Evolutionary conservation across 1,284 basidiomycete species (phyloP).

Genomic region (Fomitopsis palustris): DNA sequence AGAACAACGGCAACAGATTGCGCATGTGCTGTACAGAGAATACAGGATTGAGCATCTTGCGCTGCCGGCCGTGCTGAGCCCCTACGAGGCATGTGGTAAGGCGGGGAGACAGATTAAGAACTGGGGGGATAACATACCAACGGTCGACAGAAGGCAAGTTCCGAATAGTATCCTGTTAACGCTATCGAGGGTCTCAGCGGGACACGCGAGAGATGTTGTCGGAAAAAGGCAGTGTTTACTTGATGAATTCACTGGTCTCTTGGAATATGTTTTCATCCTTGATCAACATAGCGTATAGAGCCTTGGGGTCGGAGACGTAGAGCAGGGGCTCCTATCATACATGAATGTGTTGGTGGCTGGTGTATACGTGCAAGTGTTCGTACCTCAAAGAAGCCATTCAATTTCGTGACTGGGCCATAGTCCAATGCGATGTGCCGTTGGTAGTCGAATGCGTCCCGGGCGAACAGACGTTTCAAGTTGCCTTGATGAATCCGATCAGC

Average conservation of each 20-base stretch:
- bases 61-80: slow-evolving; percentile 15
- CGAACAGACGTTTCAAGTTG: not conserved
- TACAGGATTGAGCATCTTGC: slow-evolving; percentile 25
- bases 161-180: not conserved
- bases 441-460: slow-evolving; percentile 3
- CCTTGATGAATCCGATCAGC: not conserved
- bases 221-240: no score
- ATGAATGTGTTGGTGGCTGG: not conserved
- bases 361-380: not conserved
- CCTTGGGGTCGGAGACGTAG: slow-evolving; percentile 8
- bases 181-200: not conserved
- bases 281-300: slow-evolving; percentile 4
- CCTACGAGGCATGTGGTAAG: slow-evolving; percentile 2
- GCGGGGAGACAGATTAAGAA: not conserved
- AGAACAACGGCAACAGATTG: slow-evolving; percentile 20
- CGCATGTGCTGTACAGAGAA: slow-evolving; percentile 24
- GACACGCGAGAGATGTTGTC: no score
- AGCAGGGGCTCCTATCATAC: slow-evolving; percentile 5
- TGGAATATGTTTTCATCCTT: slow-evolving; percentile 6
- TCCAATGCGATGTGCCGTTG: slow-evolving; percentile 14
- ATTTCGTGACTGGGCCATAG: slow-evolving; percentile 16
- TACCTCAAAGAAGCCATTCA: slow-evolving; percentile 18
- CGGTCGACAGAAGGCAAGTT: not conserved
- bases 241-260: not conserved
- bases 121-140: not conserved